Evolutionary conservation across 306 rosid genomes (phyloP).

Genomic region (Prunus mume): DNA sequence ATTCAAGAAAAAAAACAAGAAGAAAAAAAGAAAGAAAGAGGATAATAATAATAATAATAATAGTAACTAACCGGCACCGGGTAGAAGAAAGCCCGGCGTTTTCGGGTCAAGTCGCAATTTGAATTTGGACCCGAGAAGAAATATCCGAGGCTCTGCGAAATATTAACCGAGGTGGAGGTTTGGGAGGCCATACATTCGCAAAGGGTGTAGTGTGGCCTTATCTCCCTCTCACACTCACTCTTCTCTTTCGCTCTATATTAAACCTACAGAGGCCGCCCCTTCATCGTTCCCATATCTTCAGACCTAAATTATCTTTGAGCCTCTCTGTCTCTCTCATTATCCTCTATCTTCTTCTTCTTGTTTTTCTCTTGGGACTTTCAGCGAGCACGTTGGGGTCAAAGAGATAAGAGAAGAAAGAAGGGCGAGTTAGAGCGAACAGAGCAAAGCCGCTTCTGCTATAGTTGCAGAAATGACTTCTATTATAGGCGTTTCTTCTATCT

Average conservation of each 20-base stretch:
- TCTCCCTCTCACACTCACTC: constrained; percentile 10
- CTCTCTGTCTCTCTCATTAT: background rate
- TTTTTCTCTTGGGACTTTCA: constrained; percentile 6
- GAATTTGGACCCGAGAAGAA: background rate
- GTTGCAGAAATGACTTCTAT: constrained; percentile 53
- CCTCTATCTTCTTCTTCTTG: background rate
- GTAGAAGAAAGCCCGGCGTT: background rate
- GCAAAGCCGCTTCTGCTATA: background rate
- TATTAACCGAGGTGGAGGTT: constrained; percentile 38
- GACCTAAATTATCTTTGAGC: constrained; percentile 5
- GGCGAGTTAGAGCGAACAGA: background rate
- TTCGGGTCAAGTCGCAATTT: background rate
- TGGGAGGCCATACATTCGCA: constrained; percentile 44
- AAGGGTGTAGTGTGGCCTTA: constrained; percentile 30
- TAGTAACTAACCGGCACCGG: too few relatives aligned
- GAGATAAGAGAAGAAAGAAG: background rate
- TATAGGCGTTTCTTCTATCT: constrained; percentile 64
- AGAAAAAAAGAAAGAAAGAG: too few relatives aligned
- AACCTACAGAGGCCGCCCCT: background rate
- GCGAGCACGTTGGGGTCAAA: constrained; percentile 6
- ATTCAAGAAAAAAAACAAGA: too few relatives aligned
- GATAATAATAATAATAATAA: background rate
- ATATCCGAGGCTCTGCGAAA: background rate
- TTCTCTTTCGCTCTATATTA: constrained; percentile 12
- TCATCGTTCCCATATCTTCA: background rate